Evolutionary conservation across 2,329 filamentous ascomycete genomes (phyloP), one percentile per base, ranked within the genome.

Genomic region (Lecanoromycetidae sp.): DNA sequence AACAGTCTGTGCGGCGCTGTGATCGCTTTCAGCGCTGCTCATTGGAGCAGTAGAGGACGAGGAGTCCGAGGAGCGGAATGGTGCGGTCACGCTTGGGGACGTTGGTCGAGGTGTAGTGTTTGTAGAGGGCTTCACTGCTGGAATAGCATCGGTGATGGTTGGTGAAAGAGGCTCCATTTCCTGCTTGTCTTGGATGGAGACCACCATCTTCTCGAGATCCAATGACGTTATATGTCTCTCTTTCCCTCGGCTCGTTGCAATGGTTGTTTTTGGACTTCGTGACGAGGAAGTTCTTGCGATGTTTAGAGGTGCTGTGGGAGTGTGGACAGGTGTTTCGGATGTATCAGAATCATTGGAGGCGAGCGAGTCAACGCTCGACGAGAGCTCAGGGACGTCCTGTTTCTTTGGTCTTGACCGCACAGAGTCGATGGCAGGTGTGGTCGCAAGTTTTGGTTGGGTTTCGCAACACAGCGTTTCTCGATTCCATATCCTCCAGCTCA

Each of bases 401-500:
- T 68, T 64, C 55, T 71, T 61, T 51, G 62, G 50, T 58, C 61
- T 55, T 61, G 66, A 48, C 55, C 63, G 49, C 20, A 54, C 38
- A 36, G 54, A 51, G 47, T 71, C 64, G 55, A 70, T 67, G 55
- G 77, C 67, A 51, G 71, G 58, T 56, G 71, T 64, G 54, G 70
- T 63, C 57, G 62, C 56, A 72, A 66, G 57, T 73, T 70, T 56
- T 74, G 71, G 50, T 74, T 71, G 32, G n/a, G 75, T 75, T 53
- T 85, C 82, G 66, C 83, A 88, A 67, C 88, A 94, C 58, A 94
- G 87, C 9, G 85, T 90, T 63, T 96, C 88, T 59, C 87, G 77
- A 58, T 87, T 93, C 90, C 88, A 96, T 52, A 96, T 70, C 58
- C 91, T 75, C 91, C 91, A 96, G 63, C 84, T 93, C 54, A 98